Base-by-base conservation (phyloP, 2,329 filamentous ascomycete species). In the Laburnicola sp. region DNA sequence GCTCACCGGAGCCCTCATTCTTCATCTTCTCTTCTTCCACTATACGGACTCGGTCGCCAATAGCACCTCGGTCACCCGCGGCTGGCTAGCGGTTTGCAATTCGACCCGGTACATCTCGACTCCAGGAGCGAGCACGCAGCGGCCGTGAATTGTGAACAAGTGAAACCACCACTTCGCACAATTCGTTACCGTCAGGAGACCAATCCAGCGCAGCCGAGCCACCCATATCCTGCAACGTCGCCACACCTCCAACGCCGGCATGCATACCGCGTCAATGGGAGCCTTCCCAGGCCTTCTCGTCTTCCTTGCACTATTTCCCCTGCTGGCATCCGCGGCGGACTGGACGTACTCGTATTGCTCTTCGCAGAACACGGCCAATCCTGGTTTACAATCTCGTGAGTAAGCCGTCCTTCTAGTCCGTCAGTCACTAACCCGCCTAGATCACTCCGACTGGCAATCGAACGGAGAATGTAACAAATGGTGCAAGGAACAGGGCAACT, bases 391-490 rank as follows among this genome's bases (percentile, higher is more conserved):
- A 16, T 16, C 16, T 16, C 16, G 16, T 16, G 16, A 16, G 16
- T 16, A 16, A 16, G 16, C 16, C 16, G 16, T 16, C 16, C 16
- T 16, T 16, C 16, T 16, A 16, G 16, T 16, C 16, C 16, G 16
- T 16, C 16, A 16, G 5, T 5, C 28, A 7, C 57, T 57, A 50
- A 66, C 48, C 1, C 10, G 4, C 6, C 2, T 30, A 66, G 66
- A 52, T 22, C 51, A 51, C 26, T 61, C 73, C 71, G 69, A 47
- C 52, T 68, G 64, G 47, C 86, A 91, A 68, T 88, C 87, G 21
- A 85, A 89, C 60, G 88, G 88, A 27, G 79, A 85, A 9, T 93
- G 89, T 67, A 74, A 77, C 43, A 74, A 82, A 42, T 79, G 79
- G 42, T 93, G 89, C 72, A 62, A 71, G 25, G 63, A 66, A 21